Evolutionary conservation across 139 green algal genomes (phyloP).

Genomic region (Chlamydomonas sp.): DNA sequence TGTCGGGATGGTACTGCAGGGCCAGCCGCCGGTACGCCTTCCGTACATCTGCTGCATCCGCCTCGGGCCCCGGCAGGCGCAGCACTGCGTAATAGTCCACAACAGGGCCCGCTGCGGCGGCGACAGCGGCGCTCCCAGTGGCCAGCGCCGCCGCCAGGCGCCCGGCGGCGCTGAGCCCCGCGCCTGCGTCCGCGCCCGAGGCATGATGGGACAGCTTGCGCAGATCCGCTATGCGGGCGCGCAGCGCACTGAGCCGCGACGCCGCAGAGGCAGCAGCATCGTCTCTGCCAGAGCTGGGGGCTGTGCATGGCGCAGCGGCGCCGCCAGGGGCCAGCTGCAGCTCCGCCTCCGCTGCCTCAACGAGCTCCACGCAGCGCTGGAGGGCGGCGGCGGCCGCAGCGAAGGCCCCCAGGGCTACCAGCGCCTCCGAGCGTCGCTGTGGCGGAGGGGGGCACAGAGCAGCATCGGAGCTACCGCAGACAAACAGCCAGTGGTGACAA

Average conservation of each 20-base stretch:
- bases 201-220: too few species aligned
- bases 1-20: slow-evolving; percentile 71
- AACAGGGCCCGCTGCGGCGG: background rate
- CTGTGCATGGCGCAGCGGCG: slow-evolving; percentile 7
- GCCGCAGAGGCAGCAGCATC: too few species aligned
- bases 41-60: slow-evolving; percentile 49
- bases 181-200: too few species aligned
- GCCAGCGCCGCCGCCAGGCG: background rate
- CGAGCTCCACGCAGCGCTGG: slow-evolving; percentile 42
- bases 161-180: background rate
- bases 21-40: slow-evolving; percentile 58
- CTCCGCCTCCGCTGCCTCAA: slow-evolving; percentile 15
- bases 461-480: too few species aligned
- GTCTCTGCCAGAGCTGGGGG: too few species aligned
- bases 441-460: background rate
- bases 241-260: too few species aligned
- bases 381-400: slow-evolving; percentile 46
- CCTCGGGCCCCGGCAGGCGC: slow-evolving; percentile 38
- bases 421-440: slow-evolving; percentile 68
- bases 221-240: too few species aligned
- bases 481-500: too few species aligned
- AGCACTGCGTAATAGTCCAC: slow-evolving; percentile 65
- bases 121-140: background rate
- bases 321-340: background rate
- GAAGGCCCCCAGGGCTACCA: slow-evolving; percentile 53